A percentile compares a stretch with the other conserved stretches of the same genome.
Evolutionary conservation across 2,329 filamentous ascomycete species (phyloP).

Genomic region (Aureobasidium sp.): DNA sequence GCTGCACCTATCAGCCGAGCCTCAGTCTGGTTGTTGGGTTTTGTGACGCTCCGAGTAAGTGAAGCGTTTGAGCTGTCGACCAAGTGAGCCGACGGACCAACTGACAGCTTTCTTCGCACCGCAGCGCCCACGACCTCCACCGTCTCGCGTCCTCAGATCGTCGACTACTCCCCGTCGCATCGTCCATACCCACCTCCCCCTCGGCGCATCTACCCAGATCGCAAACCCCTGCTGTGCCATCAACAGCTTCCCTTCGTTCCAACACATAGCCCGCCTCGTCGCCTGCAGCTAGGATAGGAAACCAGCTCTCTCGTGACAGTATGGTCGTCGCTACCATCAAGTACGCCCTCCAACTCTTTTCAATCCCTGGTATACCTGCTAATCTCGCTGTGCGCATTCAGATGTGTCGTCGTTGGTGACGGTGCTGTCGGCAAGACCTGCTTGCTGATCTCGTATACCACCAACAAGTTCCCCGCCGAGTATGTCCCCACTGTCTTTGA

Average conservation of each 20-base stretch:
- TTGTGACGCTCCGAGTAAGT: constrained; percentile 4
- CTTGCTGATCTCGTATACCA: constrained; percentile 97
- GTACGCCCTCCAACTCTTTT: constrained; percentile 14
- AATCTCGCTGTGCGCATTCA: constrained; percentile 29
- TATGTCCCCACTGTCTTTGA: constrained; percentile 99
- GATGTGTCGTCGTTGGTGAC: constrained; percentile 97
- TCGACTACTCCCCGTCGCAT: background rate
- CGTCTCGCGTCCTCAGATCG: background rate
- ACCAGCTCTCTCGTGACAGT: constrained; percentile 7
- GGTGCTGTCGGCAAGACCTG: constrained; percentile 99
- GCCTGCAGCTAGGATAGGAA: background rate
- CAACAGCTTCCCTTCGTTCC: constrained; percentile 1
- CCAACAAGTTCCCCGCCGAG: constrained; percentile 99
- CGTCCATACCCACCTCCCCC: background rate
- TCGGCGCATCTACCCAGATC: background rate
- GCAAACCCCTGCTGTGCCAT: background rate
- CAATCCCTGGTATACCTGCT: background rate
- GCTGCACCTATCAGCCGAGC: background rate
- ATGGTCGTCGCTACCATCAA: constrained; percentile 28
- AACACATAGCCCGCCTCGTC: background rate
- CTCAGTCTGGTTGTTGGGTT: background rate
- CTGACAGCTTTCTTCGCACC: background rate
- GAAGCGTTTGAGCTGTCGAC: background rate
- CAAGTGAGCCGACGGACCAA: background rate
- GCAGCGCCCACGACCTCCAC: background rate